Percentiles rank a stretch among this genome's conserved stretches.
Conservation (phyloP, 208 protist species). For the Phytomonas francai region DNA sequence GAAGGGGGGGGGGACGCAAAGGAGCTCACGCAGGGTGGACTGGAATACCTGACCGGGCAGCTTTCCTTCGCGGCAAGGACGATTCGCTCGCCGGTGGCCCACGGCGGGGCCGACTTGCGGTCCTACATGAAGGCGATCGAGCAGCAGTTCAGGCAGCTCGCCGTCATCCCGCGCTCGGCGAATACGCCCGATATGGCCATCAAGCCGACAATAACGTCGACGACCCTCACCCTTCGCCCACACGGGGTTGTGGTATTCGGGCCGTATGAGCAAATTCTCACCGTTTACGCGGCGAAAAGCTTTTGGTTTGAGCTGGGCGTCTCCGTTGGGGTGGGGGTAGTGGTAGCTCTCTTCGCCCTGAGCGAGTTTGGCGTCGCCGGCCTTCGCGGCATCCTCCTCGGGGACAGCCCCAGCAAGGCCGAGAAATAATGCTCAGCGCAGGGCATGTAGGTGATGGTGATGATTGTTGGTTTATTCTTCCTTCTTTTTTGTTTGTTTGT, state of each 20-base stretch:
- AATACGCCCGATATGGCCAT: background rate
- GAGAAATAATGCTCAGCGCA: too few species aligned
- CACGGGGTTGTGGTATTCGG: constrained; percentile 35
- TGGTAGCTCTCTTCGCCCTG: constrained; percentile 33
- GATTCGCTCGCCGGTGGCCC: constrained; percentile 39
- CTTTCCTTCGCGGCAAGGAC: constrained; percentile 31
- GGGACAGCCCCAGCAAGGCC: background rate
- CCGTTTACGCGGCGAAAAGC: constrained; percentile 41
- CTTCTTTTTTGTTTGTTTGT: too few species aligned
- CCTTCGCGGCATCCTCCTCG: constrained; percentile 19
- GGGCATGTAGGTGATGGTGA: too few species aligned
- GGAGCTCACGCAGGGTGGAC: constrained; percentile 28
- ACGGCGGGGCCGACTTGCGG: constrained; percentile 18
- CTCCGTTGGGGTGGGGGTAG: constrained; percentile 14
- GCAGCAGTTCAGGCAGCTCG: constrained; percentile 36
- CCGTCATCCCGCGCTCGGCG: constrained; percentile 12
- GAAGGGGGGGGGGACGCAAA: background rate
- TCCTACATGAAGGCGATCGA: constrained; percentile 39
- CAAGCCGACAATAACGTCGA: constrained; percentile 14
- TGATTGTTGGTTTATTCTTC: too few species aligned
- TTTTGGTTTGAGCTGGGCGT: constrained; percentile 23
- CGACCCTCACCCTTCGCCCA: constrained; percentile 18
- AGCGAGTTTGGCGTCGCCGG: constrained; percentile 35
- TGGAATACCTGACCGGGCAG: constrained; percentile 47
- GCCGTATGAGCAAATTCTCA: constrained; percentile 56